Base-by-base conservation (phyloP, 2,329 filamentous ascomycete genomes). In the Xylariaceae sp. region DNA sequence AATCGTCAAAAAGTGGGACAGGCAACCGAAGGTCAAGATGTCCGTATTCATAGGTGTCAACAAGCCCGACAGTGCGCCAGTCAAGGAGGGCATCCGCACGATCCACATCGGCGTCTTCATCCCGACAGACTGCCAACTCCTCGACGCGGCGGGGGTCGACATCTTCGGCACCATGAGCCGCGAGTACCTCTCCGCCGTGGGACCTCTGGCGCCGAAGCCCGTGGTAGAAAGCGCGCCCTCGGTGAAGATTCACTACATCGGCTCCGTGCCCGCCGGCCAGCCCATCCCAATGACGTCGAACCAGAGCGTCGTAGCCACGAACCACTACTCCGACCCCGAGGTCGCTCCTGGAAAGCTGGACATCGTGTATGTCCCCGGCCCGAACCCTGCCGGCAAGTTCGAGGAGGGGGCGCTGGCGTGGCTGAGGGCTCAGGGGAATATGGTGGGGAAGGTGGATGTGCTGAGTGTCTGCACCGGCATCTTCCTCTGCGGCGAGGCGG, bases 381-480 rank as follows among this genome's bases (percentile, higher is more conserved):
- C 71, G 15, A 64, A 74, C 34, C 72, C 71, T 1, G 21, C 15
- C 0, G 40, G 35, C 11, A 15, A 23, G 0, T 45, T 45, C 23
- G 31, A 32, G n/a, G 26, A 60, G 29, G 60, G 55, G 1, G 60
- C 55, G 1, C 44, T 65, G n/a, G 55, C 54, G 27, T 76, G 71
- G 64, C 48, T 76, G 31, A 53, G 55, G 6, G 51, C 36, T 3
- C 73, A 76, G 40, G 61, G 50, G 7, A 54, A 55, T 33, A 54
- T 53, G 2, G 42, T 56, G 4, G 59, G 48, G n/a, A n/a, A n/a
- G 4, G 68, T 68, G 9, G 72, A 76, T 42, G 61, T 77, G 27
- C 54, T 76, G 42, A 66, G 66, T 44, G 62, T 76, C 8, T 77
- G 73, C 56, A 72, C 71, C 3, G 73, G 71, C 0, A 62, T 69